A percentile compares a stretch with the other conserved stretches of the same genome.
Evolutionary conservation across 2,329 filamentous ascomycete genomes (phyloP).

Genomic region (Grosmannia penicillata): DNA sequence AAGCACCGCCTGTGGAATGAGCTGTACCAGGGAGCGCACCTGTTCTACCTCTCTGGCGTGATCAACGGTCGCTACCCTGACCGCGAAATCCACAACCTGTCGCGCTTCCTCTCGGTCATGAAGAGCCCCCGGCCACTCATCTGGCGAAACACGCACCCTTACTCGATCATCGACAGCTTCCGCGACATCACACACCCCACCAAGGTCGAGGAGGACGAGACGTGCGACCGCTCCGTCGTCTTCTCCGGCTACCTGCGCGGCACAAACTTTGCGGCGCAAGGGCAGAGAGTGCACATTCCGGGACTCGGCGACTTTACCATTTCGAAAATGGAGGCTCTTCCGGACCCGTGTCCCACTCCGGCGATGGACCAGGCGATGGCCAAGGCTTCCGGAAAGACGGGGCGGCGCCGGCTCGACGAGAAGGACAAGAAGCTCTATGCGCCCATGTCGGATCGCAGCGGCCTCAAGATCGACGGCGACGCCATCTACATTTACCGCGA

Average conservation of each 20-base stretch:
- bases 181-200: slow-evolving; percentile 90
- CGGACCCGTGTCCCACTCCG: slow-evolving; percentile 91
- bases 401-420: slow-evolving; percentile 70
- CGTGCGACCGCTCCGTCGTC: slow-evolving; percentile 81
- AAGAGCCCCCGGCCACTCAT: slow-evolving; percentile 94
- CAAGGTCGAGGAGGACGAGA: slow-evolving; percentile 72
- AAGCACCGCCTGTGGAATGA: slow-evolving; percentile 97
- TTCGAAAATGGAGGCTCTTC: slow-evolving; percentile 68
- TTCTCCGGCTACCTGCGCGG: slow-evolving; percentile 88
- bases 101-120: slow-evolving; percentile 93
- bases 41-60: slow-evolving; percentile 93
- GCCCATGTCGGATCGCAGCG: slow-evolving; percentile 95
- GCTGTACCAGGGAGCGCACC: slow-evolving; percentile 87
- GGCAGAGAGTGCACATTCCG: slow-evolving; percentile 80
- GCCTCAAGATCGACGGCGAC: slow-evolving; percentile 91
- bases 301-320: slow-evolving; percentile 84
- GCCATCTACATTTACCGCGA: slow-evolving; percentile 75
- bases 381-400: slow-evolving; percentile 67
- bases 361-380: slow-evolving; percentile 76
- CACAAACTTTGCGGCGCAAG: slow-evolving; percentile 78
- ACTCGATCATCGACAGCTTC: slow-evolving; percentile 85
- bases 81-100: slow-evolving; percentile 88
- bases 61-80: slow-evolving; percentile 96
- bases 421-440: slow-evolving; percentile 96
- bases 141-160: slow-evolving; percentile 94